Percentiles rank a stretch among this genome's conserved stretches.
phyloP scores from a whole-genome alignment of 495 filamentous ascomycete genomes.

The Penicillium goetzii region DNA sequence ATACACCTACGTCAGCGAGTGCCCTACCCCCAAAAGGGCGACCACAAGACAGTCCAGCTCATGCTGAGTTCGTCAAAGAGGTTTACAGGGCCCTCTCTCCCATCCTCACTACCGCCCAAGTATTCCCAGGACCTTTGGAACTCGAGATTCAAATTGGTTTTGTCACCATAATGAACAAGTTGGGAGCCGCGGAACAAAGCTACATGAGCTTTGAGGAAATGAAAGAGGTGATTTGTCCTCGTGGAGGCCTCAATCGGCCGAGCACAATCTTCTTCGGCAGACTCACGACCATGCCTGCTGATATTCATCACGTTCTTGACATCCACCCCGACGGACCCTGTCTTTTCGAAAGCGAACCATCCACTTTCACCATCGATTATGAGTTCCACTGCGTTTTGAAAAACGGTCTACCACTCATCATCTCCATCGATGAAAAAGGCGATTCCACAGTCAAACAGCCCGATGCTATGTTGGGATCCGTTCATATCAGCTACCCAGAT shows the following conservation, averaged over 20 bases:
- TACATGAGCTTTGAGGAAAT: slow-evolving; percentile 1
- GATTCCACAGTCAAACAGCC: slow-evolving; percentile 25
- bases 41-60: background rate
- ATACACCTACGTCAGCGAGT: background rate
- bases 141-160: slow-evolving; percentile 5
- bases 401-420: slow-evolving; percentile 37
- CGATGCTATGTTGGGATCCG: slow-evolving; percentile 27
- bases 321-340: slow-evolving; percentile 29
- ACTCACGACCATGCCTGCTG: slow-evolving; percentile 41
- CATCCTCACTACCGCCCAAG: background rate
- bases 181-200: background rate
- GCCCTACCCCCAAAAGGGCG: background rate
- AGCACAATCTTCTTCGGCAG: slow-evolving; percentile 28
- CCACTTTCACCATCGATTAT: slow-evolving; percentile 46
- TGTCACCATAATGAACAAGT: background rate
- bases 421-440: slow-evolving; percentile 53
- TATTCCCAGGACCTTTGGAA: background rate
- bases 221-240: background rate
- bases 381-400: slow-evolving; percentile 51
- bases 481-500: slow-evolving; percentile 48
- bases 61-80: background rate
- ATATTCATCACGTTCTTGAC: slow-evolving; percentile 44
- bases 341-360: slow-evolving; percentile 38
- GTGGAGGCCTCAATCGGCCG: background rate
- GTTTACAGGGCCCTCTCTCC: background rate